Evolutionary conservation across 2,329 filamentous ascomycete genomes (phyloP), one percentile per base, ranked within the genome.

Genomic region (Mollisia scopiformis): DNA sequence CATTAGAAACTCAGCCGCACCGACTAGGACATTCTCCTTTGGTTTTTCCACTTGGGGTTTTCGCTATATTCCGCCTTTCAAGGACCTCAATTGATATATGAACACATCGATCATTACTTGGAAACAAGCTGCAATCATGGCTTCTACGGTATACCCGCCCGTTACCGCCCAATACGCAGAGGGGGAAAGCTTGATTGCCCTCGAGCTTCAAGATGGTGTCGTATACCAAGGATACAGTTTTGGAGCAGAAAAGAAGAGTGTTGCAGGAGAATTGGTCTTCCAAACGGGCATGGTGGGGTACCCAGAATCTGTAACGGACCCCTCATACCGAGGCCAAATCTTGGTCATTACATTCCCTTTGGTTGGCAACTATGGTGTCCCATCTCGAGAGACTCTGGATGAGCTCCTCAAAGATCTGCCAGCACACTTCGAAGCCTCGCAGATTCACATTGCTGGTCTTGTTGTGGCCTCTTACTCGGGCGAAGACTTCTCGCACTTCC

Each of bases 271-370:
- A 83, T 84, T 99, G 76, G 95, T 99, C 79, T 99, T 99, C 82
- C 94, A 98, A 84, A 99, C 95, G 61, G 95, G 95, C 78, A 97
- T 98, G 93, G 95, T 98, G 71, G 95, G 95, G 74, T 99, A 99
- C 76, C 93, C 95, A 43, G 95, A 99, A 82, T 96, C 90, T 51
- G 84, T 95, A 71, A 94, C 91, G 63, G 91, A 95, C 74, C 91
- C 91, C 68, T 94, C 91, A 53, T 94, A 95, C 78, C 89, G 90
- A 53, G 91, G 91, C 64, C 94, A 99, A 80, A 97, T 99, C 71
- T 85, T 99, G 70, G 93, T 98, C 77, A 88, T 98, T 73, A 99
- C 94, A 57, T 97, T 97, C 77, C 95, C 94, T 61, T 83, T 98
- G 39, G 90, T 97, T 62, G 94, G 94, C 76, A 99, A 98, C 83